Evolutionary conservation across 2,329 filamentous ascomycete species (phyloP), one percentile per base, ranked within the genome.

Genomic region (Dothistroma pini): DNA sequence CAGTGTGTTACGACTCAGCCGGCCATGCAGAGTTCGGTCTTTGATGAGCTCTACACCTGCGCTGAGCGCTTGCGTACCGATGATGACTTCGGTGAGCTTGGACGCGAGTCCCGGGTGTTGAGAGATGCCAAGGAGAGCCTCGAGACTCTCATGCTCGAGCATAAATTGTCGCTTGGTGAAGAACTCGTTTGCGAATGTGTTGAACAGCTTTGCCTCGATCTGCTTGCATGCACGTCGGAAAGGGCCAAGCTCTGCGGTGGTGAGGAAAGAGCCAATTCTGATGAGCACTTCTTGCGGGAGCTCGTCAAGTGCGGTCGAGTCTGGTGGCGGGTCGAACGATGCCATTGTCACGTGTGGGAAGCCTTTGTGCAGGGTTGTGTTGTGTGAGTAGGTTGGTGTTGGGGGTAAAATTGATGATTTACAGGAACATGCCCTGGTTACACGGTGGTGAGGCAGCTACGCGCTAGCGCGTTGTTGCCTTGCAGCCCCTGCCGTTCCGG

Each of bases 131-230:
- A 77, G 58, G 14, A 88, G 76, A 0, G 81, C 77, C 56, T 82
- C 78, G 10, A 88, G 75, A 66, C 86, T 88, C 65, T 78, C 74
- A 35, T 83, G 76, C 1, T 81, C 81, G 57, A 88, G 69, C 82
- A 87, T 86, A 73, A 89, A 89, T 69, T 89, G 86, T 68, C 83
- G 84, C 71, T 84, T 85, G 55, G 76, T 78, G 74, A 90, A 89
- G 77, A 87, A 89, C 64, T 88, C 85, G 25, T 76, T 76, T 31
- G 81, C 77, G 66, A 89, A 89, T 35, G 77, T 77, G 54, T 79
- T 76, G 71, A 84, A 84, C 12, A 88, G 75, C 1, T 77, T 75
- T 21, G 74, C 73, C 69, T 89, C 85, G 12, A 86, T 69, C 19
- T 76, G 71, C 58, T 80, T 84, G 75, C 84, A 87, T 2, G 79